Evolutionary conservation across 805 yeast genomes (phyloP), one percentile per base, ranked within the genome.

Genomic region (Kodamaea kaohsiungensis): DNA sequence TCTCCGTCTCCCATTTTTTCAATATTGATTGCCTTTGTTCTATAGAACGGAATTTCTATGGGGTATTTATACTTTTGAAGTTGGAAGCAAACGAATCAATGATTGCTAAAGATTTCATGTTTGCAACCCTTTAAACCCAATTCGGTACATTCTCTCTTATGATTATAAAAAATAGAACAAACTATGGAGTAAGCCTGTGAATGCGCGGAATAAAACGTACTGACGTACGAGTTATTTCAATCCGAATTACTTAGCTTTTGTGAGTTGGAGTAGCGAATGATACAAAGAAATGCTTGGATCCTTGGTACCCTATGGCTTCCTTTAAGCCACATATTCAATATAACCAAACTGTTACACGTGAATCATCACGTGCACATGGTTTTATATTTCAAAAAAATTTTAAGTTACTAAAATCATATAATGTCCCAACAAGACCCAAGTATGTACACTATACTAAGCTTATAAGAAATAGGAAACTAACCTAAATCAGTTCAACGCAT

Each of bases 401-500:
- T 22, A 22, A 9, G n/a, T n/a, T 5, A n/a, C 17, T 18, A 43
- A 47, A 15, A 38, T 3, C 16, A 48, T 47, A 38, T 13, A 43
- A 51, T 51, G 52, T 49, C 52, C 13, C 38, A 39, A 6, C 69
- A 57, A 46, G 70, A 66, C 51, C 64, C 66, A 33, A 62, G 70
- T 66, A 62, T 43, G 67, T 63, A 59, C 17, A 22, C 25, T 22
- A 22, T n/a, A 13, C 18, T 38, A 40, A 55, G 3, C 25, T 2
- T 6, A 10, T 15, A 7, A 17, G 25, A 17, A 17, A 12, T 4
- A 17, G 49, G 38, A 42, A 35, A 19, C 54, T 51, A 46, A 51
- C 54, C 52, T 2, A 55, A 45, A 40, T 43, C 53, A 71, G 76
- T 76, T 15, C 70, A 64, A 59, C 74, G 73, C 33, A 66, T 76